These are phyloP conservation scores for Paraconiothyrium sp. DNA, from an alignment of 2,329 filamentous ascomycete genomes.

Conservation along the genomic window DNA sequence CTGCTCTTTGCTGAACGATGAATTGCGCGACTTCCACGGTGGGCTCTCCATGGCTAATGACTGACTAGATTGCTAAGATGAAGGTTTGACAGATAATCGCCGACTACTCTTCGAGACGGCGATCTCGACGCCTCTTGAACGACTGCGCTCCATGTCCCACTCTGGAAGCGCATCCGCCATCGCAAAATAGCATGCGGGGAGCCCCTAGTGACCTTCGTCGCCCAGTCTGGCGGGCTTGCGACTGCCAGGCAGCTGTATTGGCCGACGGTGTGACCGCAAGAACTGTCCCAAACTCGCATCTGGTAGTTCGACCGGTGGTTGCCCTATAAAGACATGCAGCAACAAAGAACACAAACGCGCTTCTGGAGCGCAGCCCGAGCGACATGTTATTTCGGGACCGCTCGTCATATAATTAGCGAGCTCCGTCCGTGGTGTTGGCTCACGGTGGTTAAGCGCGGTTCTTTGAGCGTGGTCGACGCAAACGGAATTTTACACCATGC, in stretches of 20 bases:
- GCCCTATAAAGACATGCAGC: background rate
- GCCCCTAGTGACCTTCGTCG: background rate
- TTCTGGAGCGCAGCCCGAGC: slow-evolving; percentile 1
- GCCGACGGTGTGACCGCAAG: background rate
- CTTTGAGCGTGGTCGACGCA: slow-evolving; percentile 6
- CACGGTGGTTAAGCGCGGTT: background rate
- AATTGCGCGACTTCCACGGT: slow-evolving; percentile 1
- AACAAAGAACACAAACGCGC: background rate
- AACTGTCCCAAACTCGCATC: background rate
- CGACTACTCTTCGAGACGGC: slow-evolving; percentile 2
- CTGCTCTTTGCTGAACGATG: slow-evolving; percentile 4
- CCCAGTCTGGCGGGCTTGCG: background rate
- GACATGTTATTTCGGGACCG: background rate
- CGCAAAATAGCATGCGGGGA: background rate
- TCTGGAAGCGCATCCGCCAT: slow-evolving; percentile 5
- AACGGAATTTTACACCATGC: background rate
- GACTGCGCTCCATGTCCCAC: background rate
- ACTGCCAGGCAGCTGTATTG: background rate
- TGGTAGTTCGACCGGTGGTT: slow-evolving; percentile 2
- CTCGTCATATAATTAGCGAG: background rate
- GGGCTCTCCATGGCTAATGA: background rate
- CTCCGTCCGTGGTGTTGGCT: background rate
- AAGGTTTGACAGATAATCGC: background rate
- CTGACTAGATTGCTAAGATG: background rate
- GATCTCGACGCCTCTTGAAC: slow-evolving; percentile 10